These are phyloP conservation scores for Margaritispora aquatica DNA, from an alignment of 495 filamentous ascomycete genomes.

Conservation along the genomic window DNA sequence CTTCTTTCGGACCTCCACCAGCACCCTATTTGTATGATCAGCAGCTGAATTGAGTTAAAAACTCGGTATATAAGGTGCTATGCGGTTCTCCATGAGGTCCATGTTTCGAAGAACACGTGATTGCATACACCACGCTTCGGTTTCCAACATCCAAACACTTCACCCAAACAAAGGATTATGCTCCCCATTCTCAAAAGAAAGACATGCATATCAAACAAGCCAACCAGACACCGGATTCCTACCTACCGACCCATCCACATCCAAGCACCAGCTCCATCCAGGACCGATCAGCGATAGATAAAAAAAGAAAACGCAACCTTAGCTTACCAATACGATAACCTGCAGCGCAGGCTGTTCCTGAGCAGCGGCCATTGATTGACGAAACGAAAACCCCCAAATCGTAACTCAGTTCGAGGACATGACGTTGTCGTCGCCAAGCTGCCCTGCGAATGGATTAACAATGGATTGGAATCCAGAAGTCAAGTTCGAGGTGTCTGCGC, in stretches of 20 bases:
- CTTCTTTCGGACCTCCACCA: conserved; percentile 84
- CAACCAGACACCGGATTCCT: not conserved
- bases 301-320: not conserved
- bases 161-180: not conserved
- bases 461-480: too few species aligned
- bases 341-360: conserved; percentile 57
- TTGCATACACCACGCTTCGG: not conserved
- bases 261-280: too few species aligned
- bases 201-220: conserved; percentile 1
- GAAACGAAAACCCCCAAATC: not conserved
- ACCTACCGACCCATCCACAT: too few species aligned
- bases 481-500: not conserved
- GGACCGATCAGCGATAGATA: too few species aligned
- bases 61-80: too few species aligned
- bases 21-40: too few species aligned
- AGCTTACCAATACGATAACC: conserved; percentile 74
- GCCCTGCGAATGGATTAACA: too few species aligned
- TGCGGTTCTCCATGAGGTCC: not conserved
- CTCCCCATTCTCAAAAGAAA: not conserved
- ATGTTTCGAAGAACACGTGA: not conserved
- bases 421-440: not conserved
- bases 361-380: not conserved
- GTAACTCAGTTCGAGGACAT: too few species aligned
- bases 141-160: not conserved
- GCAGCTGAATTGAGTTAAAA: too few species aligned